phyloP scores from a whole-genome alignment of 352 stramenopile genomes.

The Pythium plurisporium region DNA sequence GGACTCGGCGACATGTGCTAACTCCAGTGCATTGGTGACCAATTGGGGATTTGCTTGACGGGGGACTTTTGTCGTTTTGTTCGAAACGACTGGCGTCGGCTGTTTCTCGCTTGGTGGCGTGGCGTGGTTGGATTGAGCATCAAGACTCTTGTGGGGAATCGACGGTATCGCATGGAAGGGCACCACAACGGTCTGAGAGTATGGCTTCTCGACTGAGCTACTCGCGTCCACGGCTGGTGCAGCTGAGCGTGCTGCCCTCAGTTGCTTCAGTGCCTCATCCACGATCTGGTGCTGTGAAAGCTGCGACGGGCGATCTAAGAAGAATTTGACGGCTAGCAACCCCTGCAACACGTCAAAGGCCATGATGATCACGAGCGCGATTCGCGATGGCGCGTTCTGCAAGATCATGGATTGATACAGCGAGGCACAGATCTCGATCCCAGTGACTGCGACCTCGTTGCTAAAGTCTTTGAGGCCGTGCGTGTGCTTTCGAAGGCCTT shows the following conservation, averaged over 20 bases:
- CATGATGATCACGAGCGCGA: slow-evolving; percentile 19
- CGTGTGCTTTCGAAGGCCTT: neutral
- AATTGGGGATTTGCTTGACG: neutral
- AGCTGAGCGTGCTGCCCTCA: too few relatives aligned
- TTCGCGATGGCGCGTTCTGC: slow-evolving; percentile 16
- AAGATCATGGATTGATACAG: slow-evolving; percentile 28
- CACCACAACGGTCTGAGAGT: too few relatives aligned
- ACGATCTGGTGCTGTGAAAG: slow-evolving; percentile 1
- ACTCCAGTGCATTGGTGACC: neutral
- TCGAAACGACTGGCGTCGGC: neutral
- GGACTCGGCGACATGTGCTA: slow-evolving; percentile 2
- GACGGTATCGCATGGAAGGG: too few relatives aligned
- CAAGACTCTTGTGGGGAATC: too few relatives aligned
- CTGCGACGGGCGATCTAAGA: slow-evolving; percentile 14
- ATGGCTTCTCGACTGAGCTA: too few relatives aligned
- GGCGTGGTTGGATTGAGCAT: too few relatives aligned
- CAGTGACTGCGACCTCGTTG: slow-evolving; percentile 9
- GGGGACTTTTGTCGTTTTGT: too few relatives aligned
- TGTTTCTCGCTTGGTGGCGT: too few relatives aligned
- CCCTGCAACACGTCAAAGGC: slow-evolving; percentile 17
- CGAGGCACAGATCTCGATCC: slow-evolving; percentile 22
- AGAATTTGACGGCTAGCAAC: slow-evolving; percentile 16
- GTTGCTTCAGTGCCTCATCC: neutral
- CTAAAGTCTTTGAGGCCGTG: slow-evolving; percentile 3
- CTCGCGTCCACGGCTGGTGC: too few relatives aligned